These are phyloP conservation scores for Besnoitia besnoiti DNA, from an alignment of 169 alveolate species.

Conservation along the genomic window DNA sequence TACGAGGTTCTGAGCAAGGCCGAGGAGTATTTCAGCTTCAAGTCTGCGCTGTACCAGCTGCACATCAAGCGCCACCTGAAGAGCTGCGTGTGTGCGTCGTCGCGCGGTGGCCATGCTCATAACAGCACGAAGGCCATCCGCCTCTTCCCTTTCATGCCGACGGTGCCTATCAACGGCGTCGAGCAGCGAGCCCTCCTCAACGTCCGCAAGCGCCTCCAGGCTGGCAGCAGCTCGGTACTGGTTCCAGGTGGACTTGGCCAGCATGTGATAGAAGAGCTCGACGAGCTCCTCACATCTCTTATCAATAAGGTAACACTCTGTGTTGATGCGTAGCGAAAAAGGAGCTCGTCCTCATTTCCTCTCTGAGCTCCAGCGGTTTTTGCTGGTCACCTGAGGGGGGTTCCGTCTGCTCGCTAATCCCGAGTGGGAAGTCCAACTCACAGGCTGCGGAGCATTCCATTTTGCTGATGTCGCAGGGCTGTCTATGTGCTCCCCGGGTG, in stretches of 20 bases:
- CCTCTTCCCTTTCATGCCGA: slow-evolving; percentile 12
- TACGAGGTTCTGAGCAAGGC: not conserved
- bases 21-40: slow-evolving; percentile 29
- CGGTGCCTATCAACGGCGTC: slow-evolving; percentile 12
- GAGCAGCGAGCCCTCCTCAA: slow-evolving; percentile 22
- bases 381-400: not conserved
- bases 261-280: not conserved
- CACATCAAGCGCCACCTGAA: slow-evolving; percentile 14
- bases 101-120: not conserved
- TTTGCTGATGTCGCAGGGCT: too few species aligned
- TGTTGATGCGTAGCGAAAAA: not conserved
- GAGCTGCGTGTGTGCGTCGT: not conserved
- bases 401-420: not conserved
- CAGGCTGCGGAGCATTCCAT: too few species aligned
- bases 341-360: not conserved
- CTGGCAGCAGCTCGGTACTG: not conserved
- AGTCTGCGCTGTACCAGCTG: slow-evolving; percentile 33
- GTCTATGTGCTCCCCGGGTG: too few species aligned
- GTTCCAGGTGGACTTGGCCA: not conserved
- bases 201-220: slow-evolving; percentile 18
- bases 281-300: slow-evolving; percentile 26
- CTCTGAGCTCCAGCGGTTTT: not conserved
- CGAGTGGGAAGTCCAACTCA: too few species aligned
- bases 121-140: not conserved
- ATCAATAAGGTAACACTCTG: not conserved